Evolutionary conservation across 306 rosid genomes (phyloP).

Genomic region (Quercus rubra): DNA sequence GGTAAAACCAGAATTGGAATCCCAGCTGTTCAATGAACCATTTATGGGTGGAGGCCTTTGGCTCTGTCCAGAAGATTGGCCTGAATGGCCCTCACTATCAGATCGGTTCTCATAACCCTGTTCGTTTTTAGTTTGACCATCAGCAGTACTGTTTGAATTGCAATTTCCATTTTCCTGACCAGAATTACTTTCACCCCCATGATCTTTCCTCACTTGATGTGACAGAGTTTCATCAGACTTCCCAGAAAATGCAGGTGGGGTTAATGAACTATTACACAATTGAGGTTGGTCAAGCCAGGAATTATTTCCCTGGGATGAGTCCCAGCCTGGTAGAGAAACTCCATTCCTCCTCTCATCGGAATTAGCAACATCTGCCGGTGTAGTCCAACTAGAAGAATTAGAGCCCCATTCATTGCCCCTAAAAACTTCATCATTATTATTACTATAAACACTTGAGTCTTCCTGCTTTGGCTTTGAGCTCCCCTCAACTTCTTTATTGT

Average conservation of each 20-base stretch:
- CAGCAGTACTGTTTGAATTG: conserved; percentile 38
- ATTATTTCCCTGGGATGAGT: conserved; percentile 36
- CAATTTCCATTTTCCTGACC: conserved; percentile 43
- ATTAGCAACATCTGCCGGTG: conserved; percentile 46
- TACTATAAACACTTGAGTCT: conserved; percentile 32
- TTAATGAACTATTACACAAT: conserved; percentile 35
- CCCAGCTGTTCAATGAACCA: conserved; percentile 18
- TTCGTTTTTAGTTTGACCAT: conserved; percentile 44
- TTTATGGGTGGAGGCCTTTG: conserved; percentile 41
- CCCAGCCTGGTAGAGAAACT: conserved; percentile 28
- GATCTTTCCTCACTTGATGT: conserved; percentile 39
- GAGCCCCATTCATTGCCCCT: conserved; percentile 43
- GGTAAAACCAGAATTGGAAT: conserved; percentile 11
- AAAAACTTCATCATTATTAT: conserved; percentile 43
- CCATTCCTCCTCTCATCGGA: conserved; percentile 39
- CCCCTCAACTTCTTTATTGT: conserved; percentile 30
- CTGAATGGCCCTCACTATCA: conserved; percentile 63
- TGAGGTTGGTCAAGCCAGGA: conserved; percentile 33
- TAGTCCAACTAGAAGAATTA: conserved; percentile 38
- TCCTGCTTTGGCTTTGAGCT: conserved; percentile 33
- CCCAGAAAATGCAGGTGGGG: conserved; percentile 39
- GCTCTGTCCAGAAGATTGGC: conserved; percentile 76
- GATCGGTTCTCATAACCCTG: conserved; percentile 53
- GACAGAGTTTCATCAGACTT: conserved; percentile 27
- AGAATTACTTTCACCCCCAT: conserved; percentile 22